phyloP scores from a whole-genome alignment of 352 stramenopile genomes.

The Thraustochytrium striatum region DNA sequence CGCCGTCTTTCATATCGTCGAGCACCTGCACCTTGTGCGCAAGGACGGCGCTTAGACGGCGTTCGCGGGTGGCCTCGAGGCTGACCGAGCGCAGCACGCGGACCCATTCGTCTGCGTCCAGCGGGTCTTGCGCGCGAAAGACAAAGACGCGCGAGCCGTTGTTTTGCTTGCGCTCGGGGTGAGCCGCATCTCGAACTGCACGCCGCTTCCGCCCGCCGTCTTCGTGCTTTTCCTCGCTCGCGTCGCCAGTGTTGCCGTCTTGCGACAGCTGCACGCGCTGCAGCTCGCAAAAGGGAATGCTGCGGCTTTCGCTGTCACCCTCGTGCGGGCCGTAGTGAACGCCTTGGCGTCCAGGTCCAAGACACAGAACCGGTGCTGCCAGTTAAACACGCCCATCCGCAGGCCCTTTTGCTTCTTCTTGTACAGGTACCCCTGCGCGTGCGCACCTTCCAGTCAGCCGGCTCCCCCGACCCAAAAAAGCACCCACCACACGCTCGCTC shows the following conservation, averaged over 20 bases:
- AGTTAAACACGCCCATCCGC: slow-evolving; percentile 23
- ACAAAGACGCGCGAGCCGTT: slow-evolving; percentile 31
- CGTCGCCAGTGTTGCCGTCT: not conserved
- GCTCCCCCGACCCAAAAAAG: too few species aligned
- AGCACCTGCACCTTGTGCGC: too few species aligned
- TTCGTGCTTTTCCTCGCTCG: not conserved
- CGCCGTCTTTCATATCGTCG: too few species aligned
- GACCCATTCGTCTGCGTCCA: not conserved
- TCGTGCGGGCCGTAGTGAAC: slow-evolving; percentile 23
- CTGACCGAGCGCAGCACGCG: not conserved
- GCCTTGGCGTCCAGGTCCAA: not conserved
- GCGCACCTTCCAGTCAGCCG: too few species aligned
- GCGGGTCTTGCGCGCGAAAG: slow-evolving; percentile 15
- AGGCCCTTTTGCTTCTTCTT: slow-evolving; percentile 33
- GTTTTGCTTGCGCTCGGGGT: not conserved
- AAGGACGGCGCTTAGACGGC: not conserved
- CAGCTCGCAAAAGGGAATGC: not conserved
- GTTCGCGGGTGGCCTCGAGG: not conserved
- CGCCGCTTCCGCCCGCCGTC: not conserved
- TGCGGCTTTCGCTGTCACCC: not conserved
- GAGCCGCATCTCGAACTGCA: slow-evolving; percentile 7
- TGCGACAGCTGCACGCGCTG: not conserved
- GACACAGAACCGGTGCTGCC: slow-evolving; percentile 13
- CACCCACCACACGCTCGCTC: too few species aligned
- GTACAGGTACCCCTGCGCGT: slow-evolving; percentile 24